phyloP scores from a whole-genome alignment of 441 rosid genomes.

The Populus hybrid region DNA sequence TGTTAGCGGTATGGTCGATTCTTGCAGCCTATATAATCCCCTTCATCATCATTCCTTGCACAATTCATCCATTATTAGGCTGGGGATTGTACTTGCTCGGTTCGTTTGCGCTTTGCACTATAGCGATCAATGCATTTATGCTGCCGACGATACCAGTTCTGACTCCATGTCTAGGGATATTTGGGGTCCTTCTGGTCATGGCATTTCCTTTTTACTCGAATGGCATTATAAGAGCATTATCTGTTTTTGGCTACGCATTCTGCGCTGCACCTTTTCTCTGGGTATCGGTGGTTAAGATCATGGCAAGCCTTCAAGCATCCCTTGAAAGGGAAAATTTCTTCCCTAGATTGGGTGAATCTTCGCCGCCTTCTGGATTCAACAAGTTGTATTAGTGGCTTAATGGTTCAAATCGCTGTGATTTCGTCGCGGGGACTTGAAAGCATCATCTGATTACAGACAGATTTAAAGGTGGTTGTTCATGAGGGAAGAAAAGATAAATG shows the following conservation, averaged over 20 bases:
- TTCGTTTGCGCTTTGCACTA: slow-evolving; percentile 50
- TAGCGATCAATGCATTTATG: slow-evolving; percentile 61
- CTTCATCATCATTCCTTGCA: slow-evolving; percentile 69
- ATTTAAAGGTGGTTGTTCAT: not conserved
- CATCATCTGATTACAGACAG: not conserved
- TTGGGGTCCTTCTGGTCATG: slow-evolving; percentile 74
- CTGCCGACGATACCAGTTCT: slow-evolving; percentile 55
- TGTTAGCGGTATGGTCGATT: slow-evolving; percentile 63
- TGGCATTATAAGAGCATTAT: slow-evolving; percentile 69
- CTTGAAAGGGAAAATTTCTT: slow-evolving; percentile 70
- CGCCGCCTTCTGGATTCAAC: slow-evolving; percentile 49
- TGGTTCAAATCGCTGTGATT: not conserved
- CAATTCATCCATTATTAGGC: slow-evolving; percentile 72
- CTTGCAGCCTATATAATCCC: slow-evolving; percentile 67
- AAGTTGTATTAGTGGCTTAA: slow-evolving; percentile 36
- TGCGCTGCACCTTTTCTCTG: slow-evolving; percentile 67
- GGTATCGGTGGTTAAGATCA: slow-evolving; percentile 51
- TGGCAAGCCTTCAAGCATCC: slow-evolving; percentile 56
- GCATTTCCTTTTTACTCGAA: slow-evolving; percentile 70
- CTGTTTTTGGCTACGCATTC: slow-evolving; percentile 68
- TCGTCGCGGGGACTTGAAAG: not conserved
- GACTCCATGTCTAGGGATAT: slow-evolving; percentile 58
- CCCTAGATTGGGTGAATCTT: slow-evolving; percentile 50
- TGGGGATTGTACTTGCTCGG: slow-evolving; percentile 81
- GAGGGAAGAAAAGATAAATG: not conserved